Conservation (phyloP, 2,329 filamentous ascomycete species). For the Teratosphaeria viscida region DNA sequence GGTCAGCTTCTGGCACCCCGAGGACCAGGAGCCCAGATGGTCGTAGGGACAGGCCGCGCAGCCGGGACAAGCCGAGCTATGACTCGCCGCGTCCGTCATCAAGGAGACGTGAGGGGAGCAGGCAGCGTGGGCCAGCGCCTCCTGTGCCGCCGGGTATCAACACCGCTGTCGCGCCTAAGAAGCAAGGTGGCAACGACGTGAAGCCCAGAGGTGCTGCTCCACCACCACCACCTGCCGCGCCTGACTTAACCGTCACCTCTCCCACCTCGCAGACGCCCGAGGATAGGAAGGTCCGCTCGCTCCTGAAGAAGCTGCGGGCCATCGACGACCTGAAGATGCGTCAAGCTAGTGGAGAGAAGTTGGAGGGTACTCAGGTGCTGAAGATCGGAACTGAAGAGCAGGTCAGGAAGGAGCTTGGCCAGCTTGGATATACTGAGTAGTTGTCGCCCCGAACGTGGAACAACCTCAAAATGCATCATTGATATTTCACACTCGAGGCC, state of each 20-base stretch:
- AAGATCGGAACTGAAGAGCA: conserved; percentile 85
- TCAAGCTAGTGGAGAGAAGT: conserved; percentile 83
- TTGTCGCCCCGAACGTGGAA: not conserved
- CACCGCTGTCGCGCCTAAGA: conserved; percentile 4
- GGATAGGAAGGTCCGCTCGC: conserved; percentile 86
- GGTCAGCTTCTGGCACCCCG: conserved; percentile 1
- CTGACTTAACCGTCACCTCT: conserved; percentile 45
- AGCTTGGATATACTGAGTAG: conserved; percentile 17
- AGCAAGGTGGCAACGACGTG: not conserved
- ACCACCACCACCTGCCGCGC: conserved; percentile 17
- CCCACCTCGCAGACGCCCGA: conserved; percentile 54
- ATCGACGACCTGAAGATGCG: conserved; percentile 99
- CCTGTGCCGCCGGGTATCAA: conserved; percentile 16
- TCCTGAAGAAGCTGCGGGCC: conserved; percentile 94
- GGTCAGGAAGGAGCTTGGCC: conserved; percentile 67
- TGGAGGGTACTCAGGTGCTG: conserved; percentile 97
- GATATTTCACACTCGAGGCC: not conserved
- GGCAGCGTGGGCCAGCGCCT: conserved; percentile 14
- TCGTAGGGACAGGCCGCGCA: conserved; percentile 21
- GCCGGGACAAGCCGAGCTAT: conserved; percentile 22
- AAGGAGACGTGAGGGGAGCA: conserved; percentile 14
- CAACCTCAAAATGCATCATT: not conserved
- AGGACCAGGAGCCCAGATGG: conserved; percentile 7
- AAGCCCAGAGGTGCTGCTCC: conserved; percentile 2
- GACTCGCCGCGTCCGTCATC: conserved; percentile 19